A percentile compares a stretch with the other conserved stretches of the same genome.
Evolutionary conservation across 768 basidiomycete genomes (phyloP).

Genomic region (Serendipita sp.): DNA sequence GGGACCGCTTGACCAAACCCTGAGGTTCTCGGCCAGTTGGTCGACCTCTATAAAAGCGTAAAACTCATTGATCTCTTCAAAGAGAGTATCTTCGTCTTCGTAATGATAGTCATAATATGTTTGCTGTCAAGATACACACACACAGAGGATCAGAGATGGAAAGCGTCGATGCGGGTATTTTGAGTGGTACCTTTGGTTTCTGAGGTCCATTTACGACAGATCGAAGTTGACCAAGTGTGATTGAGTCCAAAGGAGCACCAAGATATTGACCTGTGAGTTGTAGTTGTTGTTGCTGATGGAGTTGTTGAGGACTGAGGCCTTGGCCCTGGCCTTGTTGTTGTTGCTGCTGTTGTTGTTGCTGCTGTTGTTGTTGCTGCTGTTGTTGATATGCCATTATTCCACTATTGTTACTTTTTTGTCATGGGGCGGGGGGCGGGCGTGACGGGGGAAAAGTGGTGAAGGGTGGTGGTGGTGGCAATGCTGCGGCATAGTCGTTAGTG

Average conservation of each 20-base stretch:
- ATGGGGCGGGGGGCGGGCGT: no score
- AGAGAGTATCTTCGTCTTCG: constrained; percentile 89
- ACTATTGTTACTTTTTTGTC: no score
- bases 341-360: neutral
- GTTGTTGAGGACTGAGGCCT: neutral
- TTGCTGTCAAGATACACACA: constrained; percentile 33
- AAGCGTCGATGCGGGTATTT: neutral
- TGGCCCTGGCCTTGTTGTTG: neutral
- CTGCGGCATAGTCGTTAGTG: no score
- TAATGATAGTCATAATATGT: constrained; percentile 83
- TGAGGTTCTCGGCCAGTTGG: constrained; percentile 72
- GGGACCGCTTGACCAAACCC: constrained; percentile 65
- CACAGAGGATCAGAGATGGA: neutral
- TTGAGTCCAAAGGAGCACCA: constrained; percentile 13
- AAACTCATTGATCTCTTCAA: constrained; percentile 95
- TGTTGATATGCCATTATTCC: no score
- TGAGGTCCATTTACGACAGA: neutral
- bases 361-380: no score
- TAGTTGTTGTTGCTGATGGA: neutral
- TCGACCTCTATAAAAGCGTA: constrained; percentile 94
- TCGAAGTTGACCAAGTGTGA: constrained; percentile 18
- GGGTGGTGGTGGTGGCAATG: no score
- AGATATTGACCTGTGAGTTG: neutral
- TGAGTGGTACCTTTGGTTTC: neutral
- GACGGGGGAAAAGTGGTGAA: no score